Base-by-base conservation (phyloP, 2,329 filamentous ascomycete species). In the Hysterium pulicare region DNA sequence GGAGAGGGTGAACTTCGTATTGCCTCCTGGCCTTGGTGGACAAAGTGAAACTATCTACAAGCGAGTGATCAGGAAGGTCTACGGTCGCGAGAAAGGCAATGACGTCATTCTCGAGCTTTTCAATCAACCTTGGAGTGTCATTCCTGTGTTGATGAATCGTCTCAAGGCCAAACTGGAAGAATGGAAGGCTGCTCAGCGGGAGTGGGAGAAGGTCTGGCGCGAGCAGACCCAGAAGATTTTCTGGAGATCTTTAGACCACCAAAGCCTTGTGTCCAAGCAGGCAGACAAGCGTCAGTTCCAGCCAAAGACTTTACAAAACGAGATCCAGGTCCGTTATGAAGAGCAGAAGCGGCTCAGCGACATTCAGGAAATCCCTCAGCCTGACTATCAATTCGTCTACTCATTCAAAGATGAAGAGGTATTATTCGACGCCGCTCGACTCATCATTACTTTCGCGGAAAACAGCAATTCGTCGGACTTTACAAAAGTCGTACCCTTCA, bases 141-240 rank as follows among this genome's bases (percentile, higher is more conserved):
- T 98, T 2, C 93, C 93, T 0, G 83, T 97, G 28, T 79, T 98
- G 21, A 74, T 98, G 46, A 85, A 87, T 39, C 82, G 93, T 10
- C 77, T 98, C 55, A 97, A 97, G 71, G 88, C 94, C 58, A 96
- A 97, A 65, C 84, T 94, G 33, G 93, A 98, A 66, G 90, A 97
- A 59, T 98, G 93, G 93, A 89, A 95, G 51, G 90, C 94, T 54
- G 91, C 89, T 5, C 90, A 87, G 75, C 88, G 93, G 23, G 94
- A 98, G 64, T 98, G 93, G 93, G 90, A 97, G 67, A 96, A 96
- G 69, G 90, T 98, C 6, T 98, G 93, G 93, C 89, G 93, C 50
- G 84, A 89, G 38, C 93, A 97, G 71, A 97, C 91, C 19, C 86
- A 95, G 61, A 84, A 86, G 58, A 91, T 95, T 73, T 95, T 96